Percentiles rank a stretch among this genome's conserved stretches.
phyloP scores from a whole-genome alignment of 371 early-diverging fungal species.

The Circinella umbellata region DNA sequence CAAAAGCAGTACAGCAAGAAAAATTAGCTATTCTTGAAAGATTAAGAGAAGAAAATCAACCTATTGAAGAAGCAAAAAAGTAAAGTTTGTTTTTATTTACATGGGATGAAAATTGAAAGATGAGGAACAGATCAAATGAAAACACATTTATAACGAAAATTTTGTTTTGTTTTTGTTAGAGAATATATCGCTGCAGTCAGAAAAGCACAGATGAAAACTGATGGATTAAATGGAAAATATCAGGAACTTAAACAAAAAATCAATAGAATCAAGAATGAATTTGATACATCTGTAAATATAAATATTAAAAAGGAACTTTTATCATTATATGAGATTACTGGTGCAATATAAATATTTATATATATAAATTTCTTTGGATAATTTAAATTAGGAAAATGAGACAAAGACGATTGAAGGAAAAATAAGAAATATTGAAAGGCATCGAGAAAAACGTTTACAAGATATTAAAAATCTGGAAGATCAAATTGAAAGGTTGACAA shows the following conservation, averaged over 20 bases:
- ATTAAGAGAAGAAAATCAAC: constrained; percentile 47
- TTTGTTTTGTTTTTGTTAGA: background rate
- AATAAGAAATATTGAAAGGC: background rate
- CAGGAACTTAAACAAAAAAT: too few species aligned
- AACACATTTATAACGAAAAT: background rate
- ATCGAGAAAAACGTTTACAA: background rate
- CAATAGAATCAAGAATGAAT: too few species aligned
- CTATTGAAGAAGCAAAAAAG: constrained; percentile 29
- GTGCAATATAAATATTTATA: too few species aligned
- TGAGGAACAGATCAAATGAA: background rate
- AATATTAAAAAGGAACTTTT: too few species aligned
- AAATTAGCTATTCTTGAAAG: constrained; percentile 35
- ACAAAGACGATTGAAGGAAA: background rate
- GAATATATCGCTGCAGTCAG: background rate
- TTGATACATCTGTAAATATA: too few species aligned
- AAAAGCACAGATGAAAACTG: too few species aligned
- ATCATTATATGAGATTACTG: too few species aligned
- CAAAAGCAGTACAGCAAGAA: constrained; percentile 49
- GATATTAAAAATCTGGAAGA: background rate
- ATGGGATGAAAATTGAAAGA: background rate
- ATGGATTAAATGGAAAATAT: too few species aligned
- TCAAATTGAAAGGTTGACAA: background rate
- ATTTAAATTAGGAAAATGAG: background rate
- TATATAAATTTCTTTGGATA: too few species aligned
- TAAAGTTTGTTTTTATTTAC: background rate